Evolutionary conservation across 129 eudicot species (phyloP).

Genomic region (Oenanthe sinensis): DNA sequence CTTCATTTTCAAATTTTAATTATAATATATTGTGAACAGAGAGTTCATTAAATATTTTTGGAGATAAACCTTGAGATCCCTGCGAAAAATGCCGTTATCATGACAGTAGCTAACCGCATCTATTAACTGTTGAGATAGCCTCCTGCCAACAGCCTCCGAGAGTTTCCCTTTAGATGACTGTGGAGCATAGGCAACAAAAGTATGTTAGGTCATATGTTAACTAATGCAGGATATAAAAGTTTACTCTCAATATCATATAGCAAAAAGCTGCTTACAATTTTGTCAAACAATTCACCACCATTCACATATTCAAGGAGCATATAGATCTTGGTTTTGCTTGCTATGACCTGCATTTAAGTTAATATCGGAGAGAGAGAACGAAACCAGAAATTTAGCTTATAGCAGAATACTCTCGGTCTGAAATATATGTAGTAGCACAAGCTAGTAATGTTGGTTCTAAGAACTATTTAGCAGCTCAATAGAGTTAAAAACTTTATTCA

Average conservation of each 20-base stretch:
- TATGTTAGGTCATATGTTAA: not conserved
- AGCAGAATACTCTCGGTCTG: not conserved
- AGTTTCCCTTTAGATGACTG: constrained; percentile 76
- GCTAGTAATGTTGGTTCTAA: not conserved
- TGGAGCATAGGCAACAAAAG: not conserved
- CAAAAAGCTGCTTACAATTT: constrained; percentile 47
- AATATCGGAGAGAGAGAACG: not conserved
- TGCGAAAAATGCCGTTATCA: constrained; percentile 73
- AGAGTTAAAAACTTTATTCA: not conserved
- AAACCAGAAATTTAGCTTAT: not conserved
- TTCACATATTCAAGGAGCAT: constrained; percentile 89
- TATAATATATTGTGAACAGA: not conserved
- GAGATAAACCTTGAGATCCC: constrained; percentile 68
- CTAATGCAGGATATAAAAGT: no score
- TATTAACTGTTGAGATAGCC: constrained; percentile 67
- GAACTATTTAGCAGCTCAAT: not conserved
- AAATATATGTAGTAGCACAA: not conserved
- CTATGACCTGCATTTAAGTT: constrained; percentile 56
- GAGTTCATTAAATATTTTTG: not conserved
- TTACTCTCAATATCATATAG: not conserved
- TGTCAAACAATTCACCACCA: constrained; percentile 85
- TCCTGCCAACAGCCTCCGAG: constrained; percentile 55
- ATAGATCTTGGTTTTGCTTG: constrained; percentile 93
- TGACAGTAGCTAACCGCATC: constrained; percentile 88
- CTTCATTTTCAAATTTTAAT: not conserved